Evolutionary conservation across 441 rosid species (phyloP).

Genomic region (Euphorbia celastroides): DNA sequence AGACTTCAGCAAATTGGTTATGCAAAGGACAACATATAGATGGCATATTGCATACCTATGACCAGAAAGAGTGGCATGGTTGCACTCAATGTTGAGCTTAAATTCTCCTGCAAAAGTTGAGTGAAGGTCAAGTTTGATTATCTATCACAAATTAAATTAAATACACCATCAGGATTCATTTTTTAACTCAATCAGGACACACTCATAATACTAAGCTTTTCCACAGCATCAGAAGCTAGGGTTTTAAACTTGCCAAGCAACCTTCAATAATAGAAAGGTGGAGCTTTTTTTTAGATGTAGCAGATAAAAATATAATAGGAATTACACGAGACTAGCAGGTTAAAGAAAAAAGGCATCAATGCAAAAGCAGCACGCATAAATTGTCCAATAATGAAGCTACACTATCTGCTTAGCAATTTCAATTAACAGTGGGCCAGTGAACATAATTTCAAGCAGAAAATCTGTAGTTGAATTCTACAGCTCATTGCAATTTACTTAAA

Average conservation of each 20-base stretch:
- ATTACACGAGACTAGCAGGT: not conserved
- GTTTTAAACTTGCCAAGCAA: not conserved
- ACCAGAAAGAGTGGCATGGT: constrained; percentile 96
- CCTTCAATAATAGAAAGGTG: not conserved
- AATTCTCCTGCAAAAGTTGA: constrained; percentile 51
- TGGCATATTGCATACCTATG: constrained; percentile 50
- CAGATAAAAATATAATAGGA: not conserved
- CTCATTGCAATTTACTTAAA: not conserved
- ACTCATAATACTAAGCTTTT: not conserved
- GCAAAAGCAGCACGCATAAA: not conserved
- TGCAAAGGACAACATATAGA: not conserved
- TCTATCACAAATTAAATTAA: not conserved
- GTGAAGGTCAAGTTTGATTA: not conserved
- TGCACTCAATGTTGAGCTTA: constrained; percentile 91
- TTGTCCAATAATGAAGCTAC: not conserved
- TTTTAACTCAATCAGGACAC: not conserved
- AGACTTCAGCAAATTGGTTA: not conserved
- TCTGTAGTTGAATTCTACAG: not conserved
- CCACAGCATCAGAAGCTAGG: not conserved
- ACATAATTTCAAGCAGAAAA: not conserved
- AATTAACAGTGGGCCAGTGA: not conserved
- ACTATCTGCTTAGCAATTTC: not conserved
- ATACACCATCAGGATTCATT: not conserved
- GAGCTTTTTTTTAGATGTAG: not conserved
- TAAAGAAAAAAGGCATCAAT: not conserved